phyloP scores from a whole-genome alignment of 352 stramenopile species.

The Elongisporangium anandrum region DNA sequence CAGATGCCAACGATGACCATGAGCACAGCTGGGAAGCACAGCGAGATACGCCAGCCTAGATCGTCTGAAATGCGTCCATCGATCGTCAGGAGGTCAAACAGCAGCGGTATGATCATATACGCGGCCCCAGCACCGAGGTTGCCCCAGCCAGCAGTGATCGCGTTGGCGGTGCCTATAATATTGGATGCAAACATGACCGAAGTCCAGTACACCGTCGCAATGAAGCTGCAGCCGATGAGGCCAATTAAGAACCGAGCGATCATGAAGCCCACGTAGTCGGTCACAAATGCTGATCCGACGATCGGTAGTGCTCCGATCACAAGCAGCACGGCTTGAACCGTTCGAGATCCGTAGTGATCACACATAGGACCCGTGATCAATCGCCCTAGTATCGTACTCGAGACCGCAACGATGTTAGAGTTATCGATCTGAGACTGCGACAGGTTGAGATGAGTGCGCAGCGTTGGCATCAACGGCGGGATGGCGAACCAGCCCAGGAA shows the following conservation, averaged over 20 bases:
- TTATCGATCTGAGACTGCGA: slow-evolving; percentile 83
- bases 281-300: slow-evolving; percentile 69
- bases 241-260: slow-evolving; percentile 91
- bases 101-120: slow-evolving; percentile 74
- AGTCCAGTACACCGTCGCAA: slow-evolving; percentile 88
- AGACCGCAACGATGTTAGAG: slow-evolving; percentile 84
- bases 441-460: slow-evolving; percentile 78
- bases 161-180: slow-evolving; percentile 89
- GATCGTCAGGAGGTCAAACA: slow-evolving; percentile 84
- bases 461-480: slow-evolving; percentile 82
- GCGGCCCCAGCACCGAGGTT: slow-evolving; percentile 89
- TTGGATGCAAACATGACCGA: slow-evolving; percentile 87
- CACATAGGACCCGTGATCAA: slow-evolving; percentile 88
- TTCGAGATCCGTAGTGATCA: slow-evolving; percentile 87
- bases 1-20: slow-evolving; percentile 60
- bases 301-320: slow-evolving; percentile 72
- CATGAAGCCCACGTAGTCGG: slow-evolving; percentile 57
- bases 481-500: slow-evolving; percentile 95
- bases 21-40: slow-evolving; percentile 80
- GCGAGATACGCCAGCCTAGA: slow-evolving; percentile 80
- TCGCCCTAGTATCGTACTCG: slow-evolving; percentile 85
- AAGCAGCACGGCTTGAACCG: slow-evolving; percentile 71
- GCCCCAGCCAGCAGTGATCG: slow-evolving; percentile 87
- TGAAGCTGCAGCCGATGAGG: slow-evolving; percentile 86
- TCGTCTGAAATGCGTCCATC: slow-evolving; percentile 31